Evolutionary conservation across 2,329 filamentous ascomycete genomes (phyloP), one percentile per base, ranked within the genome.

Genomic region (Penicillium sp.): DNA sequence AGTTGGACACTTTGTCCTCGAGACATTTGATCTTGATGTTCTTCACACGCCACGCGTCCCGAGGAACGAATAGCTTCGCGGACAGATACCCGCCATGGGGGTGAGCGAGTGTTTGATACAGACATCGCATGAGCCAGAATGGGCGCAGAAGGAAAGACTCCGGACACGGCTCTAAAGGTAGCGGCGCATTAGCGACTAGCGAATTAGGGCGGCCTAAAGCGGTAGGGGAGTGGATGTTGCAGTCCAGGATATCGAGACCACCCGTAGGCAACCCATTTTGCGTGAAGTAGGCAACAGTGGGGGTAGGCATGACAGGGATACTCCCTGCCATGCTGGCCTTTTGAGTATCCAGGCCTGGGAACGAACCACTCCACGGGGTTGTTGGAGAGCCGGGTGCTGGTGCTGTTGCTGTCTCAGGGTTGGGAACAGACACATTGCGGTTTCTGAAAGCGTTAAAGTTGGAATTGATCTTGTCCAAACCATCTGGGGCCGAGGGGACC

Each of bases 81-180:
- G 92, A 95, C 18, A 99, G 69, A 68, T 96, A 99, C 15, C 92
- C 94, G 34, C 94, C 94, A 23, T 90, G 85, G 2, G 93, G 90
- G 66, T 99, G 93, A 16, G 87, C 88, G 42, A 99, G 84, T 0
- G 92, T 96, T 70, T 96, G 90, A 68, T 94, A 95, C 24, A 99
- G 80, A 56, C 89, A 92, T 49, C 94, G 86, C 90, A 99, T 96
- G 42, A 99, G 79, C 94, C 94, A 99, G 72, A 96, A 99, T 2
- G 94, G 95, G 18, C 94, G 86, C n/a, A 97, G 80, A 64, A 96
- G 81, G 54, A 87, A 86, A 38, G 95, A 90, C 33, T 88, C 89
- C 1, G 94, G 94, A 68, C 95, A 99, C 3, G 94, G 89, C 67
- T 99, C 94, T 5, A 99, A 80, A 0, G 90, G 84, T 21, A 87